Conservation (phyloP, 257 asterid genomes). For the Apocynum venetum region DNA sequence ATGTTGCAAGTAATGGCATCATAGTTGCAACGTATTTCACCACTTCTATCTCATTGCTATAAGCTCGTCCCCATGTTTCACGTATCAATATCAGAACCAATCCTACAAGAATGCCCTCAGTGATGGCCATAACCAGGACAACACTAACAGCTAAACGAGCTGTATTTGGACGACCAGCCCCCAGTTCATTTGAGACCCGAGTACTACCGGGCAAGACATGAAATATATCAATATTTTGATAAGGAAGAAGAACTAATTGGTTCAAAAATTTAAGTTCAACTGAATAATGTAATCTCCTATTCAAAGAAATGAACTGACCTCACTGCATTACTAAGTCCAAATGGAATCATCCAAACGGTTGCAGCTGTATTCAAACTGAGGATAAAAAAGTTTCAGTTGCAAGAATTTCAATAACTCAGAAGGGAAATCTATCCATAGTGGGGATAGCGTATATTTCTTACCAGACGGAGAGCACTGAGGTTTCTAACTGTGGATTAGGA, state of each 20-base stretch:
- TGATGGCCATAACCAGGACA: conserved; percentile 44
- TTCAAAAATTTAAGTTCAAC: not conserved
- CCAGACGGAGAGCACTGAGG: conserved; percentile 86
- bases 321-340: conserved; percentile 75
- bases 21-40: conserved; percentile 53
- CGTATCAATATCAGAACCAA: conserved; percentile 41
- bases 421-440: not conserved
- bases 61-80: conserved; percentile 65
- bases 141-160: conserved; percentile 59
- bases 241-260: not conserved
- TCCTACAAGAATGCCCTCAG: conserved; percentile 50
- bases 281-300: not conserved
- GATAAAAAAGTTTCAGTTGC: conserved; percentile 7
- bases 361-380: conserved; percentile 66
- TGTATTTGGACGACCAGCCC: conserved; percentile 59
- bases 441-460: conserved; percentile 5
- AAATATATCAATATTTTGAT: not conserved
- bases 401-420: not conserved
- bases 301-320: conserved; percentile 43
- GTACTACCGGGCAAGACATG: conserved; percentile 40
- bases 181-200: conserved; percentile 79
- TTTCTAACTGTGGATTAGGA: conserved; percentile 76
- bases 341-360: conserved; percentile 83
- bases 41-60: conserved; percentile 62
- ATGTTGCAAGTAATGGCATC: conserved; percentile 76